Percentiles rank a stretch among this genome's conserved stretches.
Conservation (phyloP, 441 rosid species). For the Gossypium trilobum region DNA sequence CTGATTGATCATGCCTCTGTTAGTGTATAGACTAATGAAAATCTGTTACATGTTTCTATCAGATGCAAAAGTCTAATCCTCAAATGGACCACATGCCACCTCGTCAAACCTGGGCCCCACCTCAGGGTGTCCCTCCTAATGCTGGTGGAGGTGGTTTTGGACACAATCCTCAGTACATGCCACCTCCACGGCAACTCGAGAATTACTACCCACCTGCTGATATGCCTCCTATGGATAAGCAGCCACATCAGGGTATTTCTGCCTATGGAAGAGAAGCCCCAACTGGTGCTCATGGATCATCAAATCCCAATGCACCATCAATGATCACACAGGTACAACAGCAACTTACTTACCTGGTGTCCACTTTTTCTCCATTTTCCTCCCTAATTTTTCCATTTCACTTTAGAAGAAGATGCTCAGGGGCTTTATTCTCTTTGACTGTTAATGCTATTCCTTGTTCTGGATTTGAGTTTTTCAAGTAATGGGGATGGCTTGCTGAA, state of each 20-base stretch:
- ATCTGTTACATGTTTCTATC: conserved; percentile 20
- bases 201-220: conserved; percentile 70
- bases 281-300: conserved; percentile 48
- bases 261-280: conserved; percentile 92
- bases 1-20: background rate
- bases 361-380: background rate
- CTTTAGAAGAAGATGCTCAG: conserved; percentile 14
- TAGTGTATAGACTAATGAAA: conserved; percentile 3
- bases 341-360: background rate
- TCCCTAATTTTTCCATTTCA: conserved; percentile 31
- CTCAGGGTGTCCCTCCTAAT: conserved; percentile 68
- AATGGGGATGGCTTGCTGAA: background rate
- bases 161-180: conserved; percentile 69
- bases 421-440: background rate
- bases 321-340: conserved; percentile 73
- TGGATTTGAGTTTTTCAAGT: background rate
- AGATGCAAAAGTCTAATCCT: conserved; percentile 77
- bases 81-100: conserved; percentile 79
- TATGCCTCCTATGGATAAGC: conserved; percentile 77
- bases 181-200: conserved; percentile 69
- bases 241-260: conserved; percentile 88
- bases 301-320: conserved; percentile 64
- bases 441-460: background rate
- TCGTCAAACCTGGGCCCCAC: conserved; percentile 87
- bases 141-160: conserved; percentile 67